Evolutionary conservation across 208 protist species (phyloP), one percentile per base, ranked within the genome.

Genomic region (Leishmania guyanensis): DNA sequence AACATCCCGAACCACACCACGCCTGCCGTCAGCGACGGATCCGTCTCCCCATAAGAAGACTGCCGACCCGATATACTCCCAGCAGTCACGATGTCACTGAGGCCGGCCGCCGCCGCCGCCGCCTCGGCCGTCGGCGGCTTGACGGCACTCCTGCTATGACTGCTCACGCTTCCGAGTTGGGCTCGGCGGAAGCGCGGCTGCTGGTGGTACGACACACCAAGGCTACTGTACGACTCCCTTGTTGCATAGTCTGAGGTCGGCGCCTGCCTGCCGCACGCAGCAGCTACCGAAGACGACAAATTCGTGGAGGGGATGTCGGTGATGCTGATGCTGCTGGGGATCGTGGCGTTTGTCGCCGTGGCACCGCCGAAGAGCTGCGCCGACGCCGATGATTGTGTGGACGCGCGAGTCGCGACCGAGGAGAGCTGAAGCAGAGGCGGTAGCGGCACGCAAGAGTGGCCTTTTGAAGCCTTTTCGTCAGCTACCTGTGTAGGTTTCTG

Each of bases 11-110:
- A 46, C 82, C 82, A 85, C 22, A 36, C 56, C 17, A 85, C 82
- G 20, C 82, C 82, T 14, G 82, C 82, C 58, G 58, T 80, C 29
- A 85, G 77, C 53, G 82, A 73, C 77, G 82, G 82, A 62, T 85
- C 82, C 29, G 75, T 20, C 14, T 68, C 77, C 22, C 29, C 77
- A 20, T 17, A n/a, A 2, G 77, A 75, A n/a, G 82, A 78, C 22
- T 8, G 56, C 12, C 62, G 70, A 48, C 69, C 71, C 29, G 76
- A 72, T 39, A 39, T 51, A 54, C 29, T 78, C 22, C 36, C 71
- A 33, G 36, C 71, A 3, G 51, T 60, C 71, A 51, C 66, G 82
- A 81, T 72, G 60, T 81, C 65, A 29, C 81, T n/a, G 17, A 78
- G 50, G 51, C 56, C 54, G 6, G 54, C 53, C 9, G 72, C 68